phyloP scores from a whole-genome alignment of 129 eudicot genomes.

The Tanacetum coccineum region DNA sequence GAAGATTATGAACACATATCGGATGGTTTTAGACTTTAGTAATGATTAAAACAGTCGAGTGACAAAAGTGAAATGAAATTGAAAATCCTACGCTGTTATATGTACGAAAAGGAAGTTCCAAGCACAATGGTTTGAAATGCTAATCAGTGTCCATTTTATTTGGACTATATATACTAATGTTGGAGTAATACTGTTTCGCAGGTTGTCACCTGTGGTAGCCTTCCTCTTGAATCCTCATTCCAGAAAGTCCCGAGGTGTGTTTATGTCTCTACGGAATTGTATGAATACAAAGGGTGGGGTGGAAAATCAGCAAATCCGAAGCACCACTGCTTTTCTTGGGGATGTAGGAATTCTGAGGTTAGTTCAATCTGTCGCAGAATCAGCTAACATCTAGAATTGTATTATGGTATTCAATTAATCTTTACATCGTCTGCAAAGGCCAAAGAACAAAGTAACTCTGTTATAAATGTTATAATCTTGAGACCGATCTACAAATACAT shows the following conservation, averaged over 20 bases:
- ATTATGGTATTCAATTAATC: neutral
- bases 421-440: neutral
- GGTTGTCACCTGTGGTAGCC: constrained; percentile 98
- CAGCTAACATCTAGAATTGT: neutral
- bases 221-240: constrained; percentile 93
- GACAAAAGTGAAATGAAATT: neutral
- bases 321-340: constrained; percentile 87
- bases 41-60: neutral
- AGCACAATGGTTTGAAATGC: neutral
- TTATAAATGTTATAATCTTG: neutral
- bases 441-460: neutral
- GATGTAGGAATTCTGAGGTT: constrained; percentile 88
- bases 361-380: constrained; percentile 13
- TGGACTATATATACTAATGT: too few species aligned
- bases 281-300: constrained; percentile 83
- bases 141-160: neutral
- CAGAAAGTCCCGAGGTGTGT: constrained; percentile 80
- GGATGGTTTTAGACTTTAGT: neutral
- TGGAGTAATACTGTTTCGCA: constrained; percentile 15
- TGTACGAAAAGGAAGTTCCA: neutral
- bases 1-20: neutral
- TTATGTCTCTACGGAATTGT: constrained; percentile 78
- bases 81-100: neutral
- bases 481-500: neutral
- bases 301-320: constrained; percentile 77